phyloP scores from a whole-genome alignment of 148 eudicot genomes.

The Vaccinium myrtillus region DNA sequence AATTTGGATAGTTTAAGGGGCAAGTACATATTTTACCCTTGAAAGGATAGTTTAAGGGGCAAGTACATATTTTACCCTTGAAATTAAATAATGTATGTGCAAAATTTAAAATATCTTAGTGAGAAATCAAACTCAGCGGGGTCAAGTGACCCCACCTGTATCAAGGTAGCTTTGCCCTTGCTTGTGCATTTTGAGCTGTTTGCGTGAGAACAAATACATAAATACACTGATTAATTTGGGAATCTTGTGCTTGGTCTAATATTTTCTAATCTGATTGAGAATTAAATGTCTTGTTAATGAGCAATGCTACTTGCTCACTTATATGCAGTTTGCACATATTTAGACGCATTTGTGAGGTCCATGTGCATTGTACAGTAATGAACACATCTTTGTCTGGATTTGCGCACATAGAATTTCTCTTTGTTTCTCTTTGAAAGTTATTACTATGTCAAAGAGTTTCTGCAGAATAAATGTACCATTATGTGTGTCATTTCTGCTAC shows the following conservation, averaged over 20 bases:
- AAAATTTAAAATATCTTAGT: not conserved
- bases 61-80: not conserved
- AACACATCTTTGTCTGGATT: not conserved
- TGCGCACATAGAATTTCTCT: not conserved
- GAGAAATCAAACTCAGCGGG: not conserved
- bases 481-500: not conserved
- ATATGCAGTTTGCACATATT: not conserved
- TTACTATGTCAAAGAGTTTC: not conserved
- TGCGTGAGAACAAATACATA: not conserved
- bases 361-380: not conserved
- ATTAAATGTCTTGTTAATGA: not conserved
- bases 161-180: not conserved
- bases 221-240: not conserved
- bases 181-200: constrained; percentile 4
- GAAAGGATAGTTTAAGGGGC: no score
- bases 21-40: no score
- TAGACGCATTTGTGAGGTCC: not conserved
- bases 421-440: not conserved
- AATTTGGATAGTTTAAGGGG: no score
- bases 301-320: not conserved
- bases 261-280: not conserved
- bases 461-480: not conserved
- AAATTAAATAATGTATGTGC: not conserved
- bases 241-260: not conserved
- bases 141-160: not conserved